Evolutionary conservation across 768 basidiomycete species (phyloP).

Genomic region (Mycena leptocephala): DNA sequence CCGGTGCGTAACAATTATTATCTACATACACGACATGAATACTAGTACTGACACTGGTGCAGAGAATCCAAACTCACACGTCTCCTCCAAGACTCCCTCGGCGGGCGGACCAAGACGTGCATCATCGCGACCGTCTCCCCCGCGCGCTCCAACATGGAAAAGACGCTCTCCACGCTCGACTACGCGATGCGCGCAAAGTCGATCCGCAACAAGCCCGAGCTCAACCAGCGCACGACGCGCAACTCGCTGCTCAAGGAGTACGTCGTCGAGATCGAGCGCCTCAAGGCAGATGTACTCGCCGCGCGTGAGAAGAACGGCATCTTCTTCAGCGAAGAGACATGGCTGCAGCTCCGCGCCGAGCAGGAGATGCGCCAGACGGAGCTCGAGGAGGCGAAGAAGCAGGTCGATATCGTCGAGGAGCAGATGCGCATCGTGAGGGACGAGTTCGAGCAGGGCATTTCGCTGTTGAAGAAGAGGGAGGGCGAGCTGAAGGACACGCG

Average conservation of each 20-base stretch:
- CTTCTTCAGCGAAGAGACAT: constrained; percentile 92
- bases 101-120: constrained; percentile 97
- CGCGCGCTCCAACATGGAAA: constrained; percentile 94
- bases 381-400: constrained; percentile 86
- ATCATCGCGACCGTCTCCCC: constrained; percentile 98
- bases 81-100: constrained; percentile 97
- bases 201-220: constrained; percentile 95
- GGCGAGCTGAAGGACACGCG: constrained; percentile 80
- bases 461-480: constrained; percentile 80
- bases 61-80: constrained; percentile 99
- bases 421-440: constrained; percentile 88
- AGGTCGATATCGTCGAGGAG: constrained; percentile 85
- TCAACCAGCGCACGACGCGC: constrained; percentile 95
- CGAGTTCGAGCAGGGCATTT: constrained; percentile 94
- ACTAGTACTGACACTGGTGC: constrained; percentile 16
- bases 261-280: constrained; percentile 91
- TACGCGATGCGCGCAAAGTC: constrained; percentile 97
- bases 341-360: constrained; percentile 86
- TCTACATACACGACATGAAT: constrained; percentile 4
- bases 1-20: constrained; percentile 68
- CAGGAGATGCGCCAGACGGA: constrained; percentile 85
- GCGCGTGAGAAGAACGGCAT: constrained; percentile 98
- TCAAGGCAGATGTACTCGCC: constrained; percentile 92
- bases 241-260: constrained; percentile 96
- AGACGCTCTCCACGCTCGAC: constrained; percentile 97